Base-by-base conservation (phyloP, 257 asterid species). In the Ocimum tenuiflorum region DNA sequence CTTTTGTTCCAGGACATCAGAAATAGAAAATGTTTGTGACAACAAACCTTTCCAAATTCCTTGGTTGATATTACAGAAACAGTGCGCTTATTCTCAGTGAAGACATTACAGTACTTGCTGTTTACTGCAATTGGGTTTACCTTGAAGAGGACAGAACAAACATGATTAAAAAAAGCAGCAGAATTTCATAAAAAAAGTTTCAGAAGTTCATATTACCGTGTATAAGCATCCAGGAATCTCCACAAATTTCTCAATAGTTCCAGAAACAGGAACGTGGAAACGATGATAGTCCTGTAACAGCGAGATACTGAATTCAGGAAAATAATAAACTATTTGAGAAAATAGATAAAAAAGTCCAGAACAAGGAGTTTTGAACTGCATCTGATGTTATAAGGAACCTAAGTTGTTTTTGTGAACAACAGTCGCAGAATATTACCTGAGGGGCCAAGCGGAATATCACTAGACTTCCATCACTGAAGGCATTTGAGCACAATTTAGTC, bases 371-470 rank as follows among this genome's bases (percentile, higher is more conserved):
- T 47, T 49, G 35, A 53, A 29, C 10, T 18, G 38, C 49, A 29
- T 51, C 20, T 15, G n/a, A 48, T 8, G 47, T 46, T 17, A 24
- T 38, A 14, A 33, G 14, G 31, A 59, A 39, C 57, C 70, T 33
- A 45, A 39, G 15, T 10, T 31, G 46, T 47, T 53, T 42, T 60
- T 13, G 53, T 45, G 53, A 55, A 78, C 51, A 49, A 56, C 54
- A 58, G 56, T 47, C 24, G 12, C 15, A 36, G 54, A 63, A 15
- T 64, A 42, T 57, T 80, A 92, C 99, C 96, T 94, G 99, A 62
- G 99, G 99, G 22, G 99, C 99, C 91, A 94, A 77, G 72, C 99
- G 87, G 76, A 88, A 94, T 83, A 94, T 90, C 79, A 90, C 99
- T 50, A 94, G 68, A 74, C 86, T 80, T 73, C 97, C 97, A 77